Conservation (phyloP, 2,329 filamentous ascomycete species). For the Arthrobotrys megalospora region DNA sequence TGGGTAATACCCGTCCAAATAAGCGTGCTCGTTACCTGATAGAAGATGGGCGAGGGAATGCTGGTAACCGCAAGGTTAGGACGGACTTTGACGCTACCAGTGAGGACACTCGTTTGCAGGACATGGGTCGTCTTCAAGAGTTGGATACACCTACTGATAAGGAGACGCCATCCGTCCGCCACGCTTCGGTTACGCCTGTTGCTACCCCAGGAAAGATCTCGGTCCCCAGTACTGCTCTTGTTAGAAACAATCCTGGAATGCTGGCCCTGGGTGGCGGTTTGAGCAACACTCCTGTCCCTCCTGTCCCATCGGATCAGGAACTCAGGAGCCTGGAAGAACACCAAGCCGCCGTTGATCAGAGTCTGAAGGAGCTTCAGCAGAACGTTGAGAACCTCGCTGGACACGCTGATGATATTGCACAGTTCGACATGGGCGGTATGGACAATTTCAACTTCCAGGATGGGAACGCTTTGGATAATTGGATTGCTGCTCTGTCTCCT, state of each 20-base stretch:
- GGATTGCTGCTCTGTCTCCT: conserved; percentile 49
- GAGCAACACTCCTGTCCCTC: conserved; percentile 37
- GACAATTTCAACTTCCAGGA: conserved; percentile 50
- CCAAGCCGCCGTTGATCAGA: conserved; percentile 45
- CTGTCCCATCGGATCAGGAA: conserved; percentile 36
- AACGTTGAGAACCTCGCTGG: conserved; percentile 50
- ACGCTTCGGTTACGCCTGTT: conserved; percentile 42
- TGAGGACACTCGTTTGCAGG: conserved; percentile 40
- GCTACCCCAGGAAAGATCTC: conserved; percentile 36
- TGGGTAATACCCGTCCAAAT: conserved; percentile 46
- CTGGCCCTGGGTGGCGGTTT: conserved; percentile 20
- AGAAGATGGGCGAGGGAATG: conserved; percentile 48
- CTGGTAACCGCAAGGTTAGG: conserved; percentile 23
- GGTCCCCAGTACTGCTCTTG: conserved; percentile 32
- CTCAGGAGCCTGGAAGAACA: conserved; percentile 41
- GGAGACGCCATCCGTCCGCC: conserved; percentile 44
- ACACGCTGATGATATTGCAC: conserved; percentile 31
- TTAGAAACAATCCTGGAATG: conserved; percentile 45
- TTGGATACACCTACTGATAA: conserved; percentile 53
- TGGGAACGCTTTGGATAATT: conserved; percentile 37
- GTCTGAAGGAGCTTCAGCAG: conserved; percentile 49
- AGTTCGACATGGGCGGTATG: conserved; percentile 36
- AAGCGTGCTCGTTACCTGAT: conserved; percentile 55
- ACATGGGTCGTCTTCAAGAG: conserved; percentile 49
- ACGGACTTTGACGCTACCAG: conserved; percentile 28